Percentiles rank a stretch among this genome's conserved stretches.
Evolutionary conservation across 202 grass and related monocot genomes (phyloP).

Genomic region (Zoysia matrella): DNA sequence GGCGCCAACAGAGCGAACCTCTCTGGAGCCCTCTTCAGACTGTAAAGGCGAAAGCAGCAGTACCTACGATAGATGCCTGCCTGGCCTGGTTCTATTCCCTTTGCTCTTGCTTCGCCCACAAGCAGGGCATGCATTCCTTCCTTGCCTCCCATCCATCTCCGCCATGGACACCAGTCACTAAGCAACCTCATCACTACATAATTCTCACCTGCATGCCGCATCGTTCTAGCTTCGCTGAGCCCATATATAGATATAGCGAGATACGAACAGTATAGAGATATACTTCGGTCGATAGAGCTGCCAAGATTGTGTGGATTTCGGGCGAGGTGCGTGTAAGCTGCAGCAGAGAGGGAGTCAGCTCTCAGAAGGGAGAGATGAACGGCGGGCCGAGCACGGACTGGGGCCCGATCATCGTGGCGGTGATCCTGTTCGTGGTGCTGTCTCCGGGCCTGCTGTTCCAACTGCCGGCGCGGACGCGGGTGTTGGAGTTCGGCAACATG

Average conservation of each 20-base stretch:
- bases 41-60: conserved; percentile 40
- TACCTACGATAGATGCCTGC: background rate
- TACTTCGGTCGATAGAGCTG: too few relatives aligned
- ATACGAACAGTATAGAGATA: too few relatives aligned
- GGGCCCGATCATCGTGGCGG: conserved; percentile 80
- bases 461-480: conserved; percentile 67
- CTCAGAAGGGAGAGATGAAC: background rate
- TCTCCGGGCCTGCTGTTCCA: conserved; percentile 94
- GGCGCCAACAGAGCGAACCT: background rate
- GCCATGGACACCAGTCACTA: conserved; percentile 11
- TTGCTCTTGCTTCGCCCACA: conserved; percentile 62
- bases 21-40: conserved; percentile 29
- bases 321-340: background rate
- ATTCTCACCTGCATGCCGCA: background rate
- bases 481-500: conserved; percentile 97
- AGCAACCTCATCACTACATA: conserved; percentile 58
- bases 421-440: conserved; percentile 84
- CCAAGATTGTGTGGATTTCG: too few relatives aligned
- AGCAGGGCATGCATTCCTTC: conserved; percentile 83
- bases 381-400: conserved; percentile 67
- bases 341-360: too few relatives aligned
- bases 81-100: background rate
- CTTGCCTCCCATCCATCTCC: conserved; percentile 5
- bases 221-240: background rate
- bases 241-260: background rate